These are phyloP conservation scores for Epichloe gansuensis DNA, from an alignment of 2,329 filamentous ascomycete genomes.

Conservation along the genomic window DNA sequence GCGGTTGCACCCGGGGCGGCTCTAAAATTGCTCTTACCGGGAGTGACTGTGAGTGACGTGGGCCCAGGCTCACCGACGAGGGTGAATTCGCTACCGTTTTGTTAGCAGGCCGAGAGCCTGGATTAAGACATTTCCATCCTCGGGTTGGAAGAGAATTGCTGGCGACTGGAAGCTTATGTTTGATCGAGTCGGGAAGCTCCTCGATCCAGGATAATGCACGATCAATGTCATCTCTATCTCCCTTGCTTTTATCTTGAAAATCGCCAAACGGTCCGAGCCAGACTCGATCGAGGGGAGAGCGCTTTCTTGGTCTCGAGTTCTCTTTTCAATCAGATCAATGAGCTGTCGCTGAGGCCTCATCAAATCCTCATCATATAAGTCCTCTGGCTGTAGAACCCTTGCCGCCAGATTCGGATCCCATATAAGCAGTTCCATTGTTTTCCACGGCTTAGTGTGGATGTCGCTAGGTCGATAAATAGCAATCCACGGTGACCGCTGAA, in stretches of 20 bases:
- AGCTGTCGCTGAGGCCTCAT: constrained; percentile 33
- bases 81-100: background rate
- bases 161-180: constrained; percentile 23
- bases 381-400: constrained; percentile 11
- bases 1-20: constrained; percentile 26
- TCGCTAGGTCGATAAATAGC: constrained; percentile 33
- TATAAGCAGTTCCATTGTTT: constrained; percentile 36
- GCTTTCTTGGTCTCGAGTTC: constrained; percentile 16
- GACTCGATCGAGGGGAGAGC: constrained; percentile 26
- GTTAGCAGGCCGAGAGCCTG: background rate
- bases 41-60: background rate
- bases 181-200: constrained; percentile 20
- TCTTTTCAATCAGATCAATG: constrained; percentile 24
- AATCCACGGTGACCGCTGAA: constrained; percentile 31
- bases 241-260: constrained; percentile 9
- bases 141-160: constrained; percentile 14
- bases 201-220: constrained; percentile 27
- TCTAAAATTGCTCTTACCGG: constrained; percentile 31
- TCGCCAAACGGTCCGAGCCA: constrained; percentile 30
- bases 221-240: constrained; percentile 27
- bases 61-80: background rate
- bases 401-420: constrained; percentile 33
- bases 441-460: constrained; percentile 21
- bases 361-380: constrained; percentile 24
- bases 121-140: constrained; percentile 27